Percentiles rank a stretch among this genome's conserved stretches.
These are phyloP conservation scores for Neoboletus magnificus DNA, from an alignment of 768 basidiomycete species.

Conservation along the genomic window DNA sequence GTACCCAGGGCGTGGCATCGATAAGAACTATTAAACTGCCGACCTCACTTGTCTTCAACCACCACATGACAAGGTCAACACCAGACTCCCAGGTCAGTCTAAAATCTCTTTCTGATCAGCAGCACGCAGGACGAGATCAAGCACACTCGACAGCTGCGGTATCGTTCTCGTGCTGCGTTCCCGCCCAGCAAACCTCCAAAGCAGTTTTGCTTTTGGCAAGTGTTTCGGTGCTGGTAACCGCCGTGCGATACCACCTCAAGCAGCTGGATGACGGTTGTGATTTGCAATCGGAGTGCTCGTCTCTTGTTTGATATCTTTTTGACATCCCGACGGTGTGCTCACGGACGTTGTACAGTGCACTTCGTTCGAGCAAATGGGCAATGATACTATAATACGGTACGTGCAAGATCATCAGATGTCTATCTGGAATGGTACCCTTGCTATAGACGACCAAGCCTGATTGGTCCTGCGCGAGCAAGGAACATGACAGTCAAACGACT, in stretches of 20 bases:
- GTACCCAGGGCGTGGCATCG: background rate
- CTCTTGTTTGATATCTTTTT: background rate
- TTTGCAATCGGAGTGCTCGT: conserved; percentile 27
- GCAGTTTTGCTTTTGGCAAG: background rate
- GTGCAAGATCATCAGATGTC: background rate
- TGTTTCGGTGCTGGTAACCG: conserved; percentile 16
- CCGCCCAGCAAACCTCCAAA: conserved; percentile 1
- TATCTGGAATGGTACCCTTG: background rate
- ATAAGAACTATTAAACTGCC: background rate
- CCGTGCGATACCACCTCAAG: conserved; percentile 2
- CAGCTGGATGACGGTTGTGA: conserved; percentile 27
- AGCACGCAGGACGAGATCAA: conserved; percentile 23
- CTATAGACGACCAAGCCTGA: background rate
- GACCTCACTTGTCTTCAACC: background rate
- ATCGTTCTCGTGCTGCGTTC: conserved; percentile 17
- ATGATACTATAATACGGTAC: background rate
- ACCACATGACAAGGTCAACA: background rate
- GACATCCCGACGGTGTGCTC: background rate
- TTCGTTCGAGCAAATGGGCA: too few relatives aligned
- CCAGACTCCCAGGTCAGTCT: conserved; percentile 4
- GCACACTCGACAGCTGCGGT: conserved; percentile 20
- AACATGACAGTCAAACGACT: background rate
- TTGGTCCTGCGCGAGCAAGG: background rate
- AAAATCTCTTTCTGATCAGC: background rate
- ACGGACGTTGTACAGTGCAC: background rate